Base-by-base conservation (phyloP, 176 grass and related monocot species). In the Melocanna baccifera region DNA sequence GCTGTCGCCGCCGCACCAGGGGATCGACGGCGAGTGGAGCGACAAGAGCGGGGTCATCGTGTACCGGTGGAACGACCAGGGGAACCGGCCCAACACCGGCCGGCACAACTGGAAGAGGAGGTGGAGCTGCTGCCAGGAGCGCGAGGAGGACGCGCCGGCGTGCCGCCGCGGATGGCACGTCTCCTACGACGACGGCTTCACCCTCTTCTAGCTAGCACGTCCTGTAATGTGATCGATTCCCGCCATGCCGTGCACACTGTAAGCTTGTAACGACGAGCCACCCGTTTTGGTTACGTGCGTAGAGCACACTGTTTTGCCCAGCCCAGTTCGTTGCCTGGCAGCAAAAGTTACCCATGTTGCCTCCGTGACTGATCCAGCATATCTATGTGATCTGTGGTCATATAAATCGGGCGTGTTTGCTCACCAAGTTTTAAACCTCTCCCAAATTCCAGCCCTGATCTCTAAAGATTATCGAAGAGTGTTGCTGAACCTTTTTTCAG, bases 21-120 rank as follows among this genome's bases (percentile, higher is more conserved):
- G 91, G 66, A 91, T 94, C 79, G 91, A 97, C 42, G 92, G 91
- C 34, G 95, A 94, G 78, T 97, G 95, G 92, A 97, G 90, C 70
- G 95, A 94, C 79, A 73, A 80, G 81, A 94, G 89, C 53, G 92
- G 92, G 3, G 85, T 93, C 64, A 97, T 88, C 56, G 92, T 97
- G 20, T 94, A 94, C 88, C 70, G 74, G 34, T 97, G 91, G 95
- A 94, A 97, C 78, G 92, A 91, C 59, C 59, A 59, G 5, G 89
- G 58, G 0, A 90, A 50, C 11, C 71, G 91, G 2, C 95, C 89
- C 2, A 90, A 85, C 85, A 88, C 91, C 1, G 89, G 92, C 14
- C 78, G 82, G 12, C 55, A 28, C 19, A 97, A 94, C 81, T 94
- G 92, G 95, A 90, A 88, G 79, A 84, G 55, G 52, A 83, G 92